Evolutionary conservation across 2,329 filamentous ascomycete genomes (phyloP), one percentile per base, ranked within the genome.

Genomic region (Davidsoniella neocaledoniae): DNA sequence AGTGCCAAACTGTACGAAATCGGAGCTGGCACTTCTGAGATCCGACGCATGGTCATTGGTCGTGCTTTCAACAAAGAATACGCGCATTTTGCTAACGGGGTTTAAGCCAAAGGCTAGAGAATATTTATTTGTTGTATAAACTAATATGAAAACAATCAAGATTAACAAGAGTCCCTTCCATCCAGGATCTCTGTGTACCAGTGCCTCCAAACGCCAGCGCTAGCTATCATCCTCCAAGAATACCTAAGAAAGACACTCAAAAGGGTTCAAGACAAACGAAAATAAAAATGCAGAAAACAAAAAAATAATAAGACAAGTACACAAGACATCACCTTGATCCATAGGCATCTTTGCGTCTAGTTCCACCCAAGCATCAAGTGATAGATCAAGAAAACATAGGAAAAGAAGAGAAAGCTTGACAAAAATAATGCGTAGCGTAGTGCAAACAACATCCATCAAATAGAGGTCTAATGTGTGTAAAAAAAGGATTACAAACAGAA

Each of bases 21-120:
- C 62, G 91, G 91, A 1, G 91, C 91, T 4, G 91, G 91, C 5
- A 96, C 91, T 3, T 94, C 86, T 53, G 91, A 98, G 68, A 81
- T 98, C 46, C 73, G 91, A 56, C 74, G 88, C 56, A 93, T 96
- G 78, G 86, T 98, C 4, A 94, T 98, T 61, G 90, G 91, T 25
- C 72, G 88, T 56, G 83, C 80, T 1, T 95, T 94, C 57, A 94
- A 94, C 65, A 88, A 83, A 67, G 81, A 93, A 65, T 94, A 80
- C 63, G 76, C 68, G 7, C 57, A 59, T 38, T 50, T 58, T 17
- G 55, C 51, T 12, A 38, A 39, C 14, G 33, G 33, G 17, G 12
- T 16, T 23, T 45, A 25, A n/a, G 38, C 7, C n/a, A 3, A 8
- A 38, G 38, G 17, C 38, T 16, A 19, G n/a, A 19, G 2, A 16